Evolutionary conservation across 768 basidiomycete genomes (phyloP).

Genomic region (Russula emetica): DNA sequence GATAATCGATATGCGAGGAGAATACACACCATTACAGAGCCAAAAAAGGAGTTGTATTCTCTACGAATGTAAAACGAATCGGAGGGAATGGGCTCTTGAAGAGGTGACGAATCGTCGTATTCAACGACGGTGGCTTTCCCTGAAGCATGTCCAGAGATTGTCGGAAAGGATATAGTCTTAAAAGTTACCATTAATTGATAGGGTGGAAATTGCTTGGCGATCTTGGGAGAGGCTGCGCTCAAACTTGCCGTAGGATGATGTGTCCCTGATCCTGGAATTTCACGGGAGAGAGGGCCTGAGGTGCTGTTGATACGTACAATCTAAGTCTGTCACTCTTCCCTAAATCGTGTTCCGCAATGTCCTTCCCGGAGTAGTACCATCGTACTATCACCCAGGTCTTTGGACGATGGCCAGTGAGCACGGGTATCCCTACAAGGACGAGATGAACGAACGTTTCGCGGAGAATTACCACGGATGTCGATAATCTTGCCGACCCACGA

Average conservation of each 20-base stretch:
- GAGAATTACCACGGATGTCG: slow-evolving; percentile 18
- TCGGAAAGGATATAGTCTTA: neutral
- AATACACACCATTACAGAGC: slow-evolving; percentile 2
- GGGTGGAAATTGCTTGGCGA: slow-evolving; percentile 4
- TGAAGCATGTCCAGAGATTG: neutral
- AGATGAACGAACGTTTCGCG: slow-evolving; percentile 11
- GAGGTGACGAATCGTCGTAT: neutral
- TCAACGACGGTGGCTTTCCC: slow-evolving; percentile 13
- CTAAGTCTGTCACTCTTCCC: neutral
- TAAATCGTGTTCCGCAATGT: slow-evolving; percentile 4
- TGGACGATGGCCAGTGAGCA: neutral
- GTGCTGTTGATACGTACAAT: neutral
- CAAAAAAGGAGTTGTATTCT: neutral
- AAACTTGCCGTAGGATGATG: slow-evolving; percentile 16
- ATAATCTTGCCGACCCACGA: slow-evolving; percentile 18
- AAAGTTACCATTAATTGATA: slow-evolving; percentile 18
- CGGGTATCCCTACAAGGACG: no score
- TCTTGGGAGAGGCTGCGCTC: slow-evolving; percentile 19
- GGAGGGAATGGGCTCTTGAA: slow-evolving; percentile 9
- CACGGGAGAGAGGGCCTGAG: neutral
- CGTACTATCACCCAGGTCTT: slow-evolving; percentile 14
- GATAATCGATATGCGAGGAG: neutral
- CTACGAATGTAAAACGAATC: slow-evolving; percentile 18
- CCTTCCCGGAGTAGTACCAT: slow-evolving; percentile 19
- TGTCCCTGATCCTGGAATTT: neutral